phyloP scores from a whole-genome alignment of 495 filamentous ascomycete species.

The Articulospora tetracladia region DNA sequence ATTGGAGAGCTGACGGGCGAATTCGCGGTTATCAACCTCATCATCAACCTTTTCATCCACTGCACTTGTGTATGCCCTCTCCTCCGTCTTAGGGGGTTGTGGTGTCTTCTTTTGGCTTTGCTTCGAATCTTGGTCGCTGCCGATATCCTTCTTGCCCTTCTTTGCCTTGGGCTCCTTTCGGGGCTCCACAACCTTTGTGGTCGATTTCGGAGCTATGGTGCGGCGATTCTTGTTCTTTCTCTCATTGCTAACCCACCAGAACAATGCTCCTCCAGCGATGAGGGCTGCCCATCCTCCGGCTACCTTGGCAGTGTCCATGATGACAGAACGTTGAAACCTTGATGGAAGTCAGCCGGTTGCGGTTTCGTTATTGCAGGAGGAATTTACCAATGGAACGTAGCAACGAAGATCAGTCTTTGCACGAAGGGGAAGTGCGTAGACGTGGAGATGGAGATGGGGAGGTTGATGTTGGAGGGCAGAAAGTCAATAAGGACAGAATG shows the following conservation, averaged over 20 bases:
- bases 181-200: slow-evolving; percentile 1
- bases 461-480: not conserved
- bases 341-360: not conserved
- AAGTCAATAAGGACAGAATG: slow-evolving; percentile 8
- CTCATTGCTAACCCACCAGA: slow-evolving; percentile 24
- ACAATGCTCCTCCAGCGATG: slow-evolving; percentile 41
- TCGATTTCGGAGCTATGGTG: slow-evolving; percentile 1
- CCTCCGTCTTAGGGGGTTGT: not conserved
- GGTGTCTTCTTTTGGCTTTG: slow-evolving; percentile 10
- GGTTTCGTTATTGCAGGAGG: not conserved
- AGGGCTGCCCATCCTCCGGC: slow-evolving; percentile 55
- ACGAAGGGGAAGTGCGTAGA: not conserved
- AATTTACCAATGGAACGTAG: not conserved
- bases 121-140: slow-evolving; percentile 31
- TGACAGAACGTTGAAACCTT: not conserved
- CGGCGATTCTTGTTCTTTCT: slow-evolving; percentile 12
- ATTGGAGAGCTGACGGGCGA: slow-evolving; percentile 65
- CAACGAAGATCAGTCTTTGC: not conserved
- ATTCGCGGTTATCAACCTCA: slow-evolving; percentile 61
- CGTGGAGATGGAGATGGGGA: not conserved
- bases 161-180: slow-evolving; percentile 14
- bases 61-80: not conserved
- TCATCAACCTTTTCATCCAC: slow-evolving; percentile 38
- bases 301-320: slow-evolving; percentile 25
- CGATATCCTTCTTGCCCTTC: slow-evolving; percentile 37